phyloP scores from a whole-genome alignment of 1,284 basidiomycete genomes.

The Sporisorium sorghi region DNA sequence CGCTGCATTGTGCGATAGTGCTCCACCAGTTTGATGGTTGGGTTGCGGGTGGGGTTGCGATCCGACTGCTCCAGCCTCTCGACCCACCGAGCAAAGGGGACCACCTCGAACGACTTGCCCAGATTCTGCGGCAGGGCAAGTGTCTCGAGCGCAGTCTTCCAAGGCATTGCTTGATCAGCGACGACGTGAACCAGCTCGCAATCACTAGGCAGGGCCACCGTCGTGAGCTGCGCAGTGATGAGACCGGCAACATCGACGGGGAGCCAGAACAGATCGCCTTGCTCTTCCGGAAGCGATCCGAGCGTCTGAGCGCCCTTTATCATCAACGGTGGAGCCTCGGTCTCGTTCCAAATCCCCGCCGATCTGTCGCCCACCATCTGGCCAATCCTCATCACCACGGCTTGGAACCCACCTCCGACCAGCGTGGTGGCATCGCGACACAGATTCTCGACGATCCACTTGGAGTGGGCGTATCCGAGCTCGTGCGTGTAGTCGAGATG shows the following conservation, averaged over 20 bases:
- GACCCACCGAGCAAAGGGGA: constrained; percentile 76
- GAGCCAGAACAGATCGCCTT: constrained; percentile 74
- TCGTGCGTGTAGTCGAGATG: constrained; percentile 70
- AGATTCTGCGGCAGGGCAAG: constrained; percentile 71
- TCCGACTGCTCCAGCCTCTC: constrained; percentile 71
- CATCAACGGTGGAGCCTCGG: constrained; percentile 72
- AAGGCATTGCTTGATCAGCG: constrained; percentile 52
- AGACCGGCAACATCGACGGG: constrained; percentile 75
- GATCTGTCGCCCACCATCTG: constrained; percentile 74
- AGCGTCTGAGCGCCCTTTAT: constrained; percentile 71
- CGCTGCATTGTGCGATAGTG: constrained; percentile 71
- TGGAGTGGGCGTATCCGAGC: constrained; percentile 75
- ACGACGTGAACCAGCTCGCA: constrained; percentile 30
- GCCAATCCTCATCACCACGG: constrained; percentile 69
- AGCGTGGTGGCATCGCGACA: constrained; percentile 71
- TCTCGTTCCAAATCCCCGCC: constrained; percentile 75
- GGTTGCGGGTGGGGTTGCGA: constrained; percentile 71
- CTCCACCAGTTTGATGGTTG: constrained; percentile 73
- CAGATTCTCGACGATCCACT: constrained; percentile 76
- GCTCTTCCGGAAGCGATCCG: constrained; percentile 72
- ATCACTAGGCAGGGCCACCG: constrained; percentile 22
- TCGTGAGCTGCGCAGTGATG: constrained; percentile 73
- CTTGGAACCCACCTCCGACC: constrained; percentile 36
- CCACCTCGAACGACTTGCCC: constrained; percentile 81
- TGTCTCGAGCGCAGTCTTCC: constrained; percentile 76